These are phyloP conservation scores for Prorocentrum cordatum DNA, from an alignment of 169 alveolate species.

Conservation along the genomic window DNA sequence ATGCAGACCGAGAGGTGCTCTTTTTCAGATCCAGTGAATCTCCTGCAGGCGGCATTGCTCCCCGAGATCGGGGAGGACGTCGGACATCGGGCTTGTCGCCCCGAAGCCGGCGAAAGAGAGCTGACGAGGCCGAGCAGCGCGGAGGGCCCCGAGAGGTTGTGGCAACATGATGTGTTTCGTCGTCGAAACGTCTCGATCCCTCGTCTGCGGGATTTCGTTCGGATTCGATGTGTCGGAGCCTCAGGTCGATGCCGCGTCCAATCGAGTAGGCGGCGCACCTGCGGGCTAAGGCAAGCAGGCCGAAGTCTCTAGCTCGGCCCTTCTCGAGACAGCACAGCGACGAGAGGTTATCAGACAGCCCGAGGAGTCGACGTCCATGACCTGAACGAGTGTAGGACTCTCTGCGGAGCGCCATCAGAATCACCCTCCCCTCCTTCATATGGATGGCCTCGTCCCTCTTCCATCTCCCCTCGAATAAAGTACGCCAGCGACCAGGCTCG, in stretches of 20 bases:
- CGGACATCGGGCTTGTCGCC: too few relatives aligned
- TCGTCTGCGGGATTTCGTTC: not conserved
- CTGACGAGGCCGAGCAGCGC: too few relatives aligned
- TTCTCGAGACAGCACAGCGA: not conserved
- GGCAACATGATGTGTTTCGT: too few relatives aligned
- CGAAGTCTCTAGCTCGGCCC: not conserved
- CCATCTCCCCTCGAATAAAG: not conserved
- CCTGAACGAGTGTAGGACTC: not conserved
- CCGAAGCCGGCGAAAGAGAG: too few relatives aligned
- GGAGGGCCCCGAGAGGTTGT: too few relatives aligned
- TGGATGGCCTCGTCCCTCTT: not conserved
- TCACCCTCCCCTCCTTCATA: slow-evolving; percentile 21
- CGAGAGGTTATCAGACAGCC: not conserved
- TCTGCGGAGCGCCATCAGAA: not conserved
- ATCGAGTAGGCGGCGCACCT: not conserved
- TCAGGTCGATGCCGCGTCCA: not conserved
- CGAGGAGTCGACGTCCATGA: not conserved
- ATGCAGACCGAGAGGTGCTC: too few relatives aligned
- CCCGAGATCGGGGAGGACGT: too few relatives aligned
- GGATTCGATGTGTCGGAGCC: not conserved
- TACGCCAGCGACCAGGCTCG: not conserved
- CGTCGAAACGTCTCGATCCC: not conserved
- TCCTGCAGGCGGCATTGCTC: too few relatives aligned
- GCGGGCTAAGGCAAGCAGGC: not conserved
- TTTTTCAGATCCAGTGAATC: too few relatives aligned